Percentiles rank a stretch among this genome's conserved stretches.
phyloP scores from a whole-genome alignment of 768 basidiomycete genomes.

The Lactifluus volemus region DNA sequence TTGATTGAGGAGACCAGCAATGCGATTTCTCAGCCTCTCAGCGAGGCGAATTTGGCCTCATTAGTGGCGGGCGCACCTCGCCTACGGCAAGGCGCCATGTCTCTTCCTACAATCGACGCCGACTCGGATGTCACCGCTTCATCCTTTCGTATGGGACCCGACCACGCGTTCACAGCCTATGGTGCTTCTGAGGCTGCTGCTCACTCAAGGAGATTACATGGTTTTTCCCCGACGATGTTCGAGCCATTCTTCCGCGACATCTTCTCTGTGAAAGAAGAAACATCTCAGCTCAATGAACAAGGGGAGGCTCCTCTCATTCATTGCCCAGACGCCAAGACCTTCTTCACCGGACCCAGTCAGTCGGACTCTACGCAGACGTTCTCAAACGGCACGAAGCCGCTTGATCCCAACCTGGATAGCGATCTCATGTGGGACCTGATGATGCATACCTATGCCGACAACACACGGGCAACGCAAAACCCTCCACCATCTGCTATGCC shows the following conservation, averaged over 20 bases:
- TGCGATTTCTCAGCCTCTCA: slow-evolving; percentile 14
- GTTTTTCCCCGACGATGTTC: slow-evolving; percentile 25
- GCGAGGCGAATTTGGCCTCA: slow-evolving; percentile 13
- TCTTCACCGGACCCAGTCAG: not conserved
- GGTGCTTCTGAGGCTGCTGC: slow-evolving; percentile 10
- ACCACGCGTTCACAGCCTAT: slow-evolving; percentile 7
- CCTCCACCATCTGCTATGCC: not conserved
- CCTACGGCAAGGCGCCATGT: slow-evolving; percentile 9
- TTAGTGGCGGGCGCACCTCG: not conserved
- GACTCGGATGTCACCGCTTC: slow-evolving; percentile 10
- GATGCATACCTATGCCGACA: not conserved
- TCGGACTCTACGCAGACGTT: not conserved
- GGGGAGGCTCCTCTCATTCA: not conserved
- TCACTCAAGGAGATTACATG: slow-evolving; percentile 9
- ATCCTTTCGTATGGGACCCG: slow-evolving; percentile 1
- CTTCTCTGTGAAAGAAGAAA: slow-evolving; percentile 15
- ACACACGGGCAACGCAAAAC: not conserved
- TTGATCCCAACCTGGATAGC: slow-evolving; percentile 12
- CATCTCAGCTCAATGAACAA: not conserved
- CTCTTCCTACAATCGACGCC: slow-evolving; percentile 16
- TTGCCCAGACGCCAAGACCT: not conserved
- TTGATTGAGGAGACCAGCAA: slow-evolving; percentile 19
- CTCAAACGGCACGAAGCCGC: slow-evolving; percentile 2
- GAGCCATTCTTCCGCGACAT: slow-evolving; percentile 26
- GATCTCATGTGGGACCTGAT: slow-evolving; percentile 12